Conservation (phyloP, 768 basidiomycete genomes). For the Hericium alpestre region DNA sequence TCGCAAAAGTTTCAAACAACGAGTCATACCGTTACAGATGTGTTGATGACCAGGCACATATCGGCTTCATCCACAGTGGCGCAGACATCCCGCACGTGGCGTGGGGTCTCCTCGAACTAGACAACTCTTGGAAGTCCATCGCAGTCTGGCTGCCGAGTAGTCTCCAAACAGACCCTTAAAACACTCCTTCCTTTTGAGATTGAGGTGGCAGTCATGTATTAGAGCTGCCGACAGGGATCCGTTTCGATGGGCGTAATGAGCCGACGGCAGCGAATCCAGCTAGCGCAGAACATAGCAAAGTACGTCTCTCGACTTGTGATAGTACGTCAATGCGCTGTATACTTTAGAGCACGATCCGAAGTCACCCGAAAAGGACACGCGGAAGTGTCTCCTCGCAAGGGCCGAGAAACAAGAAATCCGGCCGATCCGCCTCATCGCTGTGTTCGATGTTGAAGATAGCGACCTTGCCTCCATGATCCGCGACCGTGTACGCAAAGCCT, state of each 20-base stretch:
- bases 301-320: slow-evolving; percentile 37
- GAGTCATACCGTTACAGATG: slow-evolving; percentile 19
- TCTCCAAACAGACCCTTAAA: slow-evolving; percentile 14
- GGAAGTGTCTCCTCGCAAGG: slow-evolving; percentile 37
- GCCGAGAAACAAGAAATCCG: slow-evolving; percentile 40
- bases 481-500: slow-evolving; percentile 16
- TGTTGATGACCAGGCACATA: slow-evolving; percentile 29
- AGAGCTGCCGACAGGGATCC: slow-evolving; percentile 17
- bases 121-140: slow-evolving; percentile 25
- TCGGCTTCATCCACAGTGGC: slow-evolving; percentile 20
- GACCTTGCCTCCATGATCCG: slow-evolving; percentile 22
- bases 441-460: slow-evolving; percentile 26
- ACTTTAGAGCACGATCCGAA: no score
- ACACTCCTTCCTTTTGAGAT: no score
- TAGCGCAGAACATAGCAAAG: slow-evolving; percentile 30
- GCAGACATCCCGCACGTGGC: slow-evolving; percentile 20
- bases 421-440: slow-evolving; percentile 27
- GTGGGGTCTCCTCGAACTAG: slow-evolving; percentile 30
- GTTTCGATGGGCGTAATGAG: slow-evolving; percentile 3
- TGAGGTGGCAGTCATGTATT: no score
- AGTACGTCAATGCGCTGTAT: no score
- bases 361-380: neutral
- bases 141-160: slow-evolving; percentile 17
- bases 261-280: slow-evolving; percentile 18
- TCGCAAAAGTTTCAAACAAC: neutral